These are phyloP conservation scores for Monosporozyma unispora DNA, from an alignment of 805 yeast species.

Conservation along the genomic window DNA sequence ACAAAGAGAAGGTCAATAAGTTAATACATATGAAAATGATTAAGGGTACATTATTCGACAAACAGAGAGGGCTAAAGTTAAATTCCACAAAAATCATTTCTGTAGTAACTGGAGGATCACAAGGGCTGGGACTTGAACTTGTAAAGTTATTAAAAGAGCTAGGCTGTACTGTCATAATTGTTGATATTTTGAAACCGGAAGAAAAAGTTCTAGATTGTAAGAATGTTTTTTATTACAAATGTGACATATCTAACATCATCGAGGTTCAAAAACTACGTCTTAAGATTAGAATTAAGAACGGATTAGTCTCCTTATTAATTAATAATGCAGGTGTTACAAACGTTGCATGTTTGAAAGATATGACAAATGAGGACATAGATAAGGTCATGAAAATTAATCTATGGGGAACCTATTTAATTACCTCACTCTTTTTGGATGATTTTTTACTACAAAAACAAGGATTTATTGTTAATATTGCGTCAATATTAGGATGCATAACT, in stretches of 20 bases:
- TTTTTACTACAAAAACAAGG: slow-evolving; percentile 61
- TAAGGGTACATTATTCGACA: slow-evolving; percentile 1
- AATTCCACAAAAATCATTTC: slow-evolving; percentile 36
- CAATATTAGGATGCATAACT: slow-evolving; percentile 75
- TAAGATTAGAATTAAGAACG: slow-evolving; percentile 38
- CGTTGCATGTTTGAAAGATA: slow-evolving; percentile 48
- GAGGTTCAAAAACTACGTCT: slow-evolving; percentile 37
- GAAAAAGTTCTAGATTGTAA: slow-evolving; percentile 19
- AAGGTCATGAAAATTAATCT: slow-evolving; percentile 58
- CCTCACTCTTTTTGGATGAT: slow-evolving; percentile 61
- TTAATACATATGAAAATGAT: too few species aligned
- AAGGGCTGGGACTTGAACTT: slow-evolving; percentile 69
- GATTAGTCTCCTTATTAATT: slow-evolving; percentile 57
- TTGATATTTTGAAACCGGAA: slow-evolving; percentile 43
- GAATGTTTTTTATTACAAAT: slow-evolving; percentile 46
- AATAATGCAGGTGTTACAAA: slow-evolving; percentile 79
- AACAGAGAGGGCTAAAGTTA: slow-evolving; percentile 27
- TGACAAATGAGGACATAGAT: slow-evolving; percentile 51
- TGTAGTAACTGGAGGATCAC: slow-evolving; percentile 74
- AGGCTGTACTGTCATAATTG: slow-evolving; percentile 49
- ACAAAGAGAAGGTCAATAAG: neutral
- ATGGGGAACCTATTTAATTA: slow-evolving; percentile 58
- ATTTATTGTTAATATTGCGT: slow-evolving; percentile 70
- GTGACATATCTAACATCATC: slow-evolving; percentile 57
- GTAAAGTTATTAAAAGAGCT: slow-evolving; percentile 36